Evolutionary conservation across 2,329 filamentous ascomycete genomes (phyloP), one percentile per base, ranked within the genome.

Genomic region (Pestalotiopsis sp.): DNA sequence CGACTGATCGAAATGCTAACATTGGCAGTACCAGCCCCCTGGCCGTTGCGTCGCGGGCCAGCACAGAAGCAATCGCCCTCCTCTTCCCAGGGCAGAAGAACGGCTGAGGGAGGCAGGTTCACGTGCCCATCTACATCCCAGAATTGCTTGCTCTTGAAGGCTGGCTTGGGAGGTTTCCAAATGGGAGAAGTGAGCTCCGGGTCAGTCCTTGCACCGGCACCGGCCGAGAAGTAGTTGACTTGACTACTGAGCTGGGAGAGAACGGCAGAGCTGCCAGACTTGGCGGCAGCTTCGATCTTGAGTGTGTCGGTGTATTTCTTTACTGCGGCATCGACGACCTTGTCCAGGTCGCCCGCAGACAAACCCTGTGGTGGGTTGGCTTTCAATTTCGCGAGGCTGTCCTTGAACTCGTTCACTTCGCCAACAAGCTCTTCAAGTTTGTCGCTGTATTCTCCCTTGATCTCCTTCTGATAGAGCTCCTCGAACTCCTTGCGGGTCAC

Each of bases 31-130:
- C 89, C 88, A 63, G 86, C 84, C 7, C 84, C 84, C 17, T 78
- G 76, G 12, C 80, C 79, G 17, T 81, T 80, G 14, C 78, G 78
- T 63, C 84, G 81, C 0, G 81, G 80, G 3, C 83, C 85, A 4
- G 91, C 90, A 78, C 95, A 98, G 92, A 94, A 98, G 80, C 94
- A 97, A 70, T 98, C 93, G 23, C 92, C 93, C 41, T 91, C 87
- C 63, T 97, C 93, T 11, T 90, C 83, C 94, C 95, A 97, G 3
- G 84, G 81, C 1, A 80, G 77, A 2, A 97, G 84, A 0, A 92
- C 93, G 0, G 84, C 79, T n/a, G 82, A 75, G 0, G 86, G 84
- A 1, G 84, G 81, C 75, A 73, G 73, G 60, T 65, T 66, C 63
- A 67, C 71, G 38, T 76, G 75, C 13, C 74, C 73, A 17, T 73